Base-by-base conservation (phyloP, 352 stramenopile species). In the Globisporangium nagaii region DNA sequence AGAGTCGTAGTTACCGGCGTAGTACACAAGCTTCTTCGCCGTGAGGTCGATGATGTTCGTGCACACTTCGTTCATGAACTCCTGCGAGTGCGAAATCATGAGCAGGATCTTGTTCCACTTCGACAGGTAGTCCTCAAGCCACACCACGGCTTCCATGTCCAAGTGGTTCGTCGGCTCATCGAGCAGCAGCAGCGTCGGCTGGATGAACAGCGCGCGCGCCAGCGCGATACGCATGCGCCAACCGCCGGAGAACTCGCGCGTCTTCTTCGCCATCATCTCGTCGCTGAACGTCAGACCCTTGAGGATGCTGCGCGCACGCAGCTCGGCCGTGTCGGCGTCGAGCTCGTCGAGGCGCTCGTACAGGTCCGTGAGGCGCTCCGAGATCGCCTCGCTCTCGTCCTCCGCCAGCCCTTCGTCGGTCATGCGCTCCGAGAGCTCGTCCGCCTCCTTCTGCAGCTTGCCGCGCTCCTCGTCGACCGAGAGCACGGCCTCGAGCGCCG, bases 31-130 rank as follows among this genome's bases (percentile, higher is more conserved):
- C 66, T 98, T 97, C 52, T 90, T 88, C 49, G 90, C 74, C 44
- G 75, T 95, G 45, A 99, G 89, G 42, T 98, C 91, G 41, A 99
- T 96, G 50, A 98, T 98, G 75, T 99, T 97, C 19, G 96, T 99
- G 62, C 94, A 98, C 46, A 99, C 96, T 59, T 96, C 93, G 76
- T 99, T 99, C 66, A 99, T 89, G 68, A 99, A 99, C 69, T 99
- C 96, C 74, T 98, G 94, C 55, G 95, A 98, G 84, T 99, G 96
- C 35, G 86, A 98, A 60, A 99, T 97, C 71, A 99, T 84, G 31
- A 99, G 79, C 49, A 98, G 62, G 63, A 98, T 98, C 65, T 98
- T 98, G 68, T 96, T 96, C 92, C 95, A 98, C 68, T 90, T 94
- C 46, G 84, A 82, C 35, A 99, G 66, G 67, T 99, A 99, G 74